Evolutionary conservation across 495 filamentous ascomycete species (phyloP).

Genomic region (Penicillium egyptiacum): DNA sequence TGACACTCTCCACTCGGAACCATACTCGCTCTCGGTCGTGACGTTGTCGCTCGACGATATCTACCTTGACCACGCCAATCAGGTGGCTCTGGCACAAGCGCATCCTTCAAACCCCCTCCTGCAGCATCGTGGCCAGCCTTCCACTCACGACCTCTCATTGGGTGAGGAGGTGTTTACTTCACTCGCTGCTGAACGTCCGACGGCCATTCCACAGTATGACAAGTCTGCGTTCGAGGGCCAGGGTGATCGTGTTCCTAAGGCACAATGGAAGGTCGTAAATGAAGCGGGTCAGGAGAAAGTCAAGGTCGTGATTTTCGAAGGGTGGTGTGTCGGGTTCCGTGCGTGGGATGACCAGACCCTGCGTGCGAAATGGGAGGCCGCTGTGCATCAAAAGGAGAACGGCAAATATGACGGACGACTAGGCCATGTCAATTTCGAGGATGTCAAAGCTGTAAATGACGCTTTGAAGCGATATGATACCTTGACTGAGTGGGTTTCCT

Average conservation of each 20-base stretch:
- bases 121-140: constrained; percentile 80
- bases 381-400: constrained; percentile 46
- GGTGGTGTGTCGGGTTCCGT: constrained; percentile 89
- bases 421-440: constrained; percentile 60
- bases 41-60: constrained; percentile 91
- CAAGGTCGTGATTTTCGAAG: constrained; percentile 76
- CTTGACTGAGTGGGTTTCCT: constrained; percentile 58
- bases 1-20: constrained; percentile 61
- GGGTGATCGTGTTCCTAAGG: constrained; percentile 69
- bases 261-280: constrained; percentile 65
- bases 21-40: constrained; percentile 66
- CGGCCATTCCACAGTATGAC: constrained; percentile 76
- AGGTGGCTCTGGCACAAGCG: constrained; percentile 60
- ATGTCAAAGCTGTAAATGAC: constrained; percentile 73
- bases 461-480: constrained; percentile 67
- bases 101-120: constrained; percentile 73
- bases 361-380: constrained; percentile 55
- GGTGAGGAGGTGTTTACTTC: constrained; percentile 60
- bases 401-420: constrained; percentile 46
- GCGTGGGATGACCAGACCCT: constrained; percentile 56
- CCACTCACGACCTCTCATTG: constrained; percentile 79
- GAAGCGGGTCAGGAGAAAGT: constrained; percentile 48
- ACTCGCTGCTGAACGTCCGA: constrained; percentile 51
- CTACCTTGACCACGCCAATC: constrained; percentile 73
- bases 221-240: constrained; percentile 75